Evolutionary conservation across 2,329 filamentous ascomycete species (phyloP).

Genomic region (Ceratocystiopsis sp.): DNA sequence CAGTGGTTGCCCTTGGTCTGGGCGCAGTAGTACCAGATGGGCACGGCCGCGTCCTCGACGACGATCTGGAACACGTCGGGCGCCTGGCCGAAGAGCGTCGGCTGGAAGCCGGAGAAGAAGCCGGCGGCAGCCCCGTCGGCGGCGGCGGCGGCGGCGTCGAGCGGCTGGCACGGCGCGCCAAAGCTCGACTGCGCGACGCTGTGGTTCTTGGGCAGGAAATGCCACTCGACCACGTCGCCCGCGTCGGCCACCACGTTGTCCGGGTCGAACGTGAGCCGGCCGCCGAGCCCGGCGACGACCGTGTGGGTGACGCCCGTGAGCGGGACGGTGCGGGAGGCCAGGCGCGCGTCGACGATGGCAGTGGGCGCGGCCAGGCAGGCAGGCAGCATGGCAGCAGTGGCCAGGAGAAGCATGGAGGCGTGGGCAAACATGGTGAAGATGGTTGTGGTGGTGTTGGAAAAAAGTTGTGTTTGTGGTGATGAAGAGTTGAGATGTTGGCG

Average conservation of each 20-base stretch:
- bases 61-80: constrained; percentile 26
- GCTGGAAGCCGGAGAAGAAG: constrained; percentile 28
- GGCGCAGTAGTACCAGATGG: constrained; percentile 29
- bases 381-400: constrained; percentile 16
- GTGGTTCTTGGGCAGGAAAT: constrained; percentile 32
- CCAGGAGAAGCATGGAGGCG: constrained; percentile 9
- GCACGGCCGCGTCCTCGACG: constrained; percentile 20
- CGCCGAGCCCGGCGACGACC: constrained; percentile 26
- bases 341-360: constrained; percentile 3
- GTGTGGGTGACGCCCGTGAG: constrained; percentile 26
- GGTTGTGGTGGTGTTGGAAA: not conserved
- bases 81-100: constrained; percentile 19
- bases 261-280: constrained; percentile 30
- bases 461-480: not conserved
- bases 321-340: constrained; percentile 17
- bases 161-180: constrained; percentile 24
- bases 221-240: constrained; percentile 36
- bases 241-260: constrained; percentile 28
- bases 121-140: not conserved
- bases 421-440: constrained; percentile 2
- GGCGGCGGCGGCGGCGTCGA: constrained; percentile 13
- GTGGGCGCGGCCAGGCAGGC: constrained; percentile 11
- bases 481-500: not conserved
- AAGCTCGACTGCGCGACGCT: constrained; percentile 22
- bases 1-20: constrained; percentile 27